Base-by-base conservation (phyloP, 2,329 filamentous ascomycete species). In the Dactylellina sp. region DNA sequence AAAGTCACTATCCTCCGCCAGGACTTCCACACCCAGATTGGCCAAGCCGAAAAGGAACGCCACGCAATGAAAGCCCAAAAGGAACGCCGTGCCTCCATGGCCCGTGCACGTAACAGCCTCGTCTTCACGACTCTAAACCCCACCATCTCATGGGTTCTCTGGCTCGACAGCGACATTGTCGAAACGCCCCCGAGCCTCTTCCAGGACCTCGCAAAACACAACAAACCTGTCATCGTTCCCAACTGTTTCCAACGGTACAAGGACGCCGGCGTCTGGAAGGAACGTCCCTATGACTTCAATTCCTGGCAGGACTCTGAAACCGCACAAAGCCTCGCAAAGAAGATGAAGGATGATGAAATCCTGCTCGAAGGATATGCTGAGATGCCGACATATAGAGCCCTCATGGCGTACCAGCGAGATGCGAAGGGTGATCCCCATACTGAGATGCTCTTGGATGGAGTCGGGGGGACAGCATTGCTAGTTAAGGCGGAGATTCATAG, bases 401-500 rank as follows among this genome's bases (percentile, higher is more conserved):
- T 99, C 75, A 97, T 99, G 94, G 92, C 92, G 9, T 91, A 92
- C 81, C 87, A 97, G 86, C 84, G 84, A 11, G 84, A 84, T 4
- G 84, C 86, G 0, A 83, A 83, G 62, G 86, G 86, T 14, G 86
- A 91, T 77, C 81, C 82, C 44, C 84, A 86, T 55, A 82, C 85
- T 37, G 88, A 91, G 79, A 86, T 97, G 57, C 85, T 89, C 46
- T 85, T 99, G 7, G 95, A 99, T 80, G 95, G 95, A 55, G 95
- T 99, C 2, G 95, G 95, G 63, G 95, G 95, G 37, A 96, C 94
- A 0, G 91, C 93, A 1, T 84, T 99, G 76, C 84, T 99, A 79
- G 95, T 99, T 72, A 97, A 97, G 84, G 95, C 93, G 1, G 93
- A 98, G 71, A 95, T 99, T 22, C 95, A 99, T 81, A 88, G 95